These are phyloP conservation scores for Coprinopsis marcescibilis DNA, from an alignment of 768 basidiomycete genomes.

Conservation along the genomic window DNA sequence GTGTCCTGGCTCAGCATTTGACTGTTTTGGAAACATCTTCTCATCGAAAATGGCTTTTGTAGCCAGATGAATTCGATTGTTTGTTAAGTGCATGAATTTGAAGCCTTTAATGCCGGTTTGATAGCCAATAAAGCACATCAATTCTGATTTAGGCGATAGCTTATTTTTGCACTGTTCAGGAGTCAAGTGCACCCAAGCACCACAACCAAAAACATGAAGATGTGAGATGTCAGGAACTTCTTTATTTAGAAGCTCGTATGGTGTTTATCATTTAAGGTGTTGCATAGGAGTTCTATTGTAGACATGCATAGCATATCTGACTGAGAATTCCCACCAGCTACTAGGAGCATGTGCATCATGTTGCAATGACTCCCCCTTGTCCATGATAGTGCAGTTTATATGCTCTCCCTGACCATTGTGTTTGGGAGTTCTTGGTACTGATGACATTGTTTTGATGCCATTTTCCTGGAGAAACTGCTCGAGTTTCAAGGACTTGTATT, in stretches of 20 bases:
- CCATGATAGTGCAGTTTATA: slow-evolving; percentile 8
- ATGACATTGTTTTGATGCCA: not conserved
- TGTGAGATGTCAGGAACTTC: slow-evolving; percentile 20
- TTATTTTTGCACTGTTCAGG: slow-evolving; percentile 16
- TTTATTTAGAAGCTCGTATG: slow-evolving; percentile 17
- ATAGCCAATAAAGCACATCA: too few relatives aligned
- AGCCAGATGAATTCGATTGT: not conserved
- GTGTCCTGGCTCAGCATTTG: too few relatives aligned
- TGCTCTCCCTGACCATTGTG: slow-evolving; percentile 7
- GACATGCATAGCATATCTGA: slow-evolving; percentile 22
- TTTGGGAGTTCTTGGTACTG: slow-evolving; percentile 2
- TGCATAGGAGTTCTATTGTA: slow-evolving; percentile 22
- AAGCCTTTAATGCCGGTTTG: too few relatives aligned
- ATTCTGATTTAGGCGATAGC: slow-evolving; percentile 15
- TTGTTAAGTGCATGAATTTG: too few relatives aligned
- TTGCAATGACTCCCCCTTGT: slow-evolving; percentile 9
- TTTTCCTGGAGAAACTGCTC: not conserved
- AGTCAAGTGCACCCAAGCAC: slow-evolving; percentile 15
- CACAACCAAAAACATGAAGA: slow-evolving; percentile 21
- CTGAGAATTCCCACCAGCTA: slow-evolving; percentile 10
- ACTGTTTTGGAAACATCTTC: not conserved
- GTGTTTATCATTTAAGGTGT: slow-evolving; percentile 18
- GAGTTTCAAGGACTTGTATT: slow-evolving; percentile 7
- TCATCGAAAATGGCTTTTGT: slow-evolving; percentile 3
- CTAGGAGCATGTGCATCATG: slow-evolving; percentile 8